These are phyloP conservation scores for Linnemannia zychae DNA, from an alignment of 192 early-diverging fungal species.

Conservation along the genomic window DNA sequence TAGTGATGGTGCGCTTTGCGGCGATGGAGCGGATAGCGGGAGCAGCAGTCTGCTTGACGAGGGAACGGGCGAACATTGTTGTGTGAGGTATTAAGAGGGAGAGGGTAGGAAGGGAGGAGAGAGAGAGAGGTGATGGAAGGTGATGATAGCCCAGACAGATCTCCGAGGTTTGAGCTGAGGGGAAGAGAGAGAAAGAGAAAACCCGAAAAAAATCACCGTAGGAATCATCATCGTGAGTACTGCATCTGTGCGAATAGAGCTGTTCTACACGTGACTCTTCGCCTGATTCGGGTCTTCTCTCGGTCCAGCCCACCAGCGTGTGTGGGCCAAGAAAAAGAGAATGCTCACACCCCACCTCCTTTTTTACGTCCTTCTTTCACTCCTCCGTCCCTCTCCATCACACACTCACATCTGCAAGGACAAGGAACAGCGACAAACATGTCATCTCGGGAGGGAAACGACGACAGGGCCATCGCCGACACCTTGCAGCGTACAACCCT, in stretches of 20 bases:
- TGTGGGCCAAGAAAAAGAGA: neutral
- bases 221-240: neutral
- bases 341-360: neutral
- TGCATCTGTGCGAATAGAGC: neutral
- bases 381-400: neutral
- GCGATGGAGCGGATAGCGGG: conserved; percentile 40
- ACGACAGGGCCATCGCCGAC: neutral
- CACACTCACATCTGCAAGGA: neutral
- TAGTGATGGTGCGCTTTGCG: conserved; percentile 59
- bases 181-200: neutral
- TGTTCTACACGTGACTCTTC: neutral
- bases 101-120: conserved; percentile 12
- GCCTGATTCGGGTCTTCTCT: neutral
- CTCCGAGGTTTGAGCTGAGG: conserved; percentile 8
- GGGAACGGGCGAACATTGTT: conserved; percentile 57
- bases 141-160: neutral
- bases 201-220: neutral
- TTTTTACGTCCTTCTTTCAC: neutral
- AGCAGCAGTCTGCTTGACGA: conserved; percentile 57
- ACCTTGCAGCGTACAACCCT: neutral
- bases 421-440: neutral
- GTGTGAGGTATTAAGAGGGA: neutral
- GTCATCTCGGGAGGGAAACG: conserved; percentile 6
- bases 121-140: neutral
- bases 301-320: neutral